Conservation (phyloP, 2,329 filamentous ascomycete genomes). For the Xylariales sp. region DNA sequence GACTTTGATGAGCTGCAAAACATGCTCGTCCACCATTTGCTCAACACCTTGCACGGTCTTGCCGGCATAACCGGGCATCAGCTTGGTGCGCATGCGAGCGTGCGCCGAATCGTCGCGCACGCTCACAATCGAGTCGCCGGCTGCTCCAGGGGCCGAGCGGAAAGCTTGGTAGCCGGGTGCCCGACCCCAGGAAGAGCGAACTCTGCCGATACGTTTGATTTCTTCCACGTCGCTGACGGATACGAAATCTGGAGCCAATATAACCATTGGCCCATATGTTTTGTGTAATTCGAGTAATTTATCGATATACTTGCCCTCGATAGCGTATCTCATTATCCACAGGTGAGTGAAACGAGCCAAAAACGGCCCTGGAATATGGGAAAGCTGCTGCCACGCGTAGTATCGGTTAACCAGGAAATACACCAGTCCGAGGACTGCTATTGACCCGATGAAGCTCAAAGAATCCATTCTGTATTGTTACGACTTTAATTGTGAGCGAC, state of each 20-base stretch:
- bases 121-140: not conserved
- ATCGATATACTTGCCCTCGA: conserved; percentile 2
- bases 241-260: conserved; percentile 1
- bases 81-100: conserved; percentile 36
- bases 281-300: conserved; percentile 6
- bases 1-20: conserved; percentile 38
- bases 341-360: conserved; percentile 2
- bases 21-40: conserved; percentile 40
- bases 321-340: not conserved
- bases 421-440: not conserved
- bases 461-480: not conserved
- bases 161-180: not conserved
- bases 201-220: conserved; percentile 1
- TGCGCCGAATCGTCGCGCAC: conserved; percentile 41
- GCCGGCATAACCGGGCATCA: conserved; percentile 37
- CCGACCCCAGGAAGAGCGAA: not conserved
- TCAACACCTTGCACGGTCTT: conserved; percentile 49
- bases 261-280: conserved; percentile 9
- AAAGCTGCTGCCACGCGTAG: conserved; percentile 1
- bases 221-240: conserved; percentile 1
- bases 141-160: not conserved
- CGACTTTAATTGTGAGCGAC: too few relatives aligned
- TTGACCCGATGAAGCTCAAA: not conserved
- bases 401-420: not conserved
- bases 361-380: conserved; percentile 9